These are phyloP conservation scores for Neopestalotiopsis sp. DNA, from an alignment of 2,329 filamentous ascomycete genomes.

Conservation along the genomic window DNA sequence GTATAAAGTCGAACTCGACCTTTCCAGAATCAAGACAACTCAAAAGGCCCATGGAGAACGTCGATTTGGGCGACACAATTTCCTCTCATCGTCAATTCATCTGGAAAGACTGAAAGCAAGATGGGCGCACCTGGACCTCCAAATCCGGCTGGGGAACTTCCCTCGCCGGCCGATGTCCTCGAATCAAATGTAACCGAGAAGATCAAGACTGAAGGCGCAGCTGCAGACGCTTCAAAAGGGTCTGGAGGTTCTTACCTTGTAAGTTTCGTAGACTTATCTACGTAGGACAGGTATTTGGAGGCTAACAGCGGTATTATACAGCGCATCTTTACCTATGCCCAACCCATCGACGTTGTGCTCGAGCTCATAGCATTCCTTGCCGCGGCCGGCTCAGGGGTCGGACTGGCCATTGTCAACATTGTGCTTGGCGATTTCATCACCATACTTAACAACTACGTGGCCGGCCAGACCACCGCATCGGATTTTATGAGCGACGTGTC, in stretches of 20 bases:
- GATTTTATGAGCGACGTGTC: slow-evolving; percentile 8
- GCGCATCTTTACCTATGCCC: slow-evolving; percentile 8
- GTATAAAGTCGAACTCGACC: not conserved
- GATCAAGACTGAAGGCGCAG: not conserved
- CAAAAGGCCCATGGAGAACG: no score
- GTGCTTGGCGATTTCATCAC: slow-evolving; percentile 12
- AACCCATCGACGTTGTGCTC: not conserved
- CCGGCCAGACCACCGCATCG: not conserved
- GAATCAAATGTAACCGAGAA: not conserved
- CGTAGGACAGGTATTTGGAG: not conserved
- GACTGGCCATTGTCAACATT: slow-evolving; percentile 11
- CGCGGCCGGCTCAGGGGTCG: slow-evolving; percentile 2
- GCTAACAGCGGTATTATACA: not conserved
- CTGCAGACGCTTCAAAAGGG: not conserved
- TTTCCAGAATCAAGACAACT: no score
- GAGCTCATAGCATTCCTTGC: slow-evolving; percentile 5
- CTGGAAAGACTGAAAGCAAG: not conserved
- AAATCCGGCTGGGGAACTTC: not conserved
- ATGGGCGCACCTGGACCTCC: not conserved
- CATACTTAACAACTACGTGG: slow-evolving; percentile 1
- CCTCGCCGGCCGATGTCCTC: not conserved
- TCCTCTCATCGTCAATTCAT: not conserved
- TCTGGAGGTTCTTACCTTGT: not conserved
- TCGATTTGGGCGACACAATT: not conserved
- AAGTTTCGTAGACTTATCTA: not conserved